These are phyloP conservation scores for Cicer chorassanicum DNA, from an alignment of 306 rosid genomes.

Conservation along the genomic window DNA sequence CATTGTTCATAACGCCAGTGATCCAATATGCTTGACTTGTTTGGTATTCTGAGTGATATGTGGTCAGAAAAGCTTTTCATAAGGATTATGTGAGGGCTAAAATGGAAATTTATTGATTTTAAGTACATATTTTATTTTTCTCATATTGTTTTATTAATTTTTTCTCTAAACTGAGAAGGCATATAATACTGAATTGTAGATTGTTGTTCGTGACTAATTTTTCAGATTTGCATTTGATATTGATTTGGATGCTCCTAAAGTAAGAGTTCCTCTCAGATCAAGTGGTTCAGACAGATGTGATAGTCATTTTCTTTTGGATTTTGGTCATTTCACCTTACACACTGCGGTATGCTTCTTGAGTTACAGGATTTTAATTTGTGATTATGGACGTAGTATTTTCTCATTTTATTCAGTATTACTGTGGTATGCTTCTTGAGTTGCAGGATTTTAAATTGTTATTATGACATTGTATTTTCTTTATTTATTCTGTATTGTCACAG, in stretches of 20 bases:
- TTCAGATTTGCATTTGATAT: constrained; percentile 95
- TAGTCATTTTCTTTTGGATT: constrained; percentile 89
- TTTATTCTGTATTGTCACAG: constrained; percentile 55
- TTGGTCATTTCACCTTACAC: constrained; percentile 90
- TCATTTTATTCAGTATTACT: constrained; percentile 52
- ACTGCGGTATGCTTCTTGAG: constrained; percentile 68
- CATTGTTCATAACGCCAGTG: constrained; percentile 3
- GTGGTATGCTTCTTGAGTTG: constrained; percentile 56
- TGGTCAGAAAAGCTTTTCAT: background rate
- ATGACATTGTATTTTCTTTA: constrained; percentile 43
- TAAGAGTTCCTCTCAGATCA: constrained; percentile 84
- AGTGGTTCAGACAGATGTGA: constrained; percentile 71
- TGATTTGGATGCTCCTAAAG: constrained; percentile 98
- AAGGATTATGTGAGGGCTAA: background rate
- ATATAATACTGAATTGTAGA: constrained; percentile 21
- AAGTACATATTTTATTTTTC: background rate
- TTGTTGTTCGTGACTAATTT: constrained; percentile 43
- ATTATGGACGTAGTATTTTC: constrained; percentile 40
- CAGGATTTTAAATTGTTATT: constrained; percentile 40
- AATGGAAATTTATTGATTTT: background rate
- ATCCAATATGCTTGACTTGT: constrained; percentile 11
- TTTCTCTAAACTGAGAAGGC: constrained; percentile 5
- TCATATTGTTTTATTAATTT: background rate
- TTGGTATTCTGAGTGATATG: constrained; percentile 34
- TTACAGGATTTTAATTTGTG: constrained; percentile 37